Evolutionary conservation across 2,329 filamentous ascomycete species (phyloP).

Genomic region (Aspergillus chevalieri): DNA sequence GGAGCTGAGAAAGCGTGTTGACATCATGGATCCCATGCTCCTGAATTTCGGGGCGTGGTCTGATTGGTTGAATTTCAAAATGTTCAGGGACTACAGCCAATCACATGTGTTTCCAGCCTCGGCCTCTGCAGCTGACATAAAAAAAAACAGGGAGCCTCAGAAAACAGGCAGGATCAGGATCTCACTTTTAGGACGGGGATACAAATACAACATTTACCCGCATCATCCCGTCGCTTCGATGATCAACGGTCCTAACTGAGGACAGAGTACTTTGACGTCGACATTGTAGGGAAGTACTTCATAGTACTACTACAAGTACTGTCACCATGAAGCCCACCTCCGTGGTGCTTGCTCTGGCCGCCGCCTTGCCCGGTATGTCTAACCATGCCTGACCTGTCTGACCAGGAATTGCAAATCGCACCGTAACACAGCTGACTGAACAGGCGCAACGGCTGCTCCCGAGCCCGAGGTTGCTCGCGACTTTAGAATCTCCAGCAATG

Average conservation of each 20-base stretch:
- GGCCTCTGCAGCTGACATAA: not conserved
- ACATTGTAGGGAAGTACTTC: not conserved
- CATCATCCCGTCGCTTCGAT: too few relatives aligned
- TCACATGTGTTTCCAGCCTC: too few relatives aligned
- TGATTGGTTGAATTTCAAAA: not conserved
- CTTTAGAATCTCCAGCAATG: slow-evolving; percentile 6
- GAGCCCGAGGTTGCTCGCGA: slow-evolving; percentile 5
- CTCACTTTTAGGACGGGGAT: too few relatives aligned
- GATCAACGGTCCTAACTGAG: too few relatives aligned
- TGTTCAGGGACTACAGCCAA: too few relatives aligned
- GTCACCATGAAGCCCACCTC: slow-evolving; percentile 10
- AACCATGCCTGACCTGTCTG: slow-evolving; percentile 1
- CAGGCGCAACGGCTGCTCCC: slow-evolving; percentile 15
- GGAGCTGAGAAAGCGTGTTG: not conserved
- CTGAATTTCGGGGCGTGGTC: not conserved
- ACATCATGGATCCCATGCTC: not conserved
- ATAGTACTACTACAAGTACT: not conserved
- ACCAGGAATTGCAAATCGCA: not conserved
- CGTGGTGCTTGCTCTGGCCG: slow-evolving; percentile 10
- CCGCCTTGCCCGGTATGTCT: slow-evolving; percentile 12
- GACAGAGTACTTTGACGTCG: too few relatives aligned
- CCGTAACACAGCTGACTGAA: not conserved
- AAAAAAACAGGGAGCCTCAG: not conserved
- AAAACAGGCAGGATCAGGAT: too few relatives aligned
- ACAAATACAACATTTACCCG: too few relatives aligned